Percentiles rank a stretch among this genome's conserved stretches.
phyloP scores from a whole-genome alignment of 306 rosid species.

The Vicia faba region DNA sequence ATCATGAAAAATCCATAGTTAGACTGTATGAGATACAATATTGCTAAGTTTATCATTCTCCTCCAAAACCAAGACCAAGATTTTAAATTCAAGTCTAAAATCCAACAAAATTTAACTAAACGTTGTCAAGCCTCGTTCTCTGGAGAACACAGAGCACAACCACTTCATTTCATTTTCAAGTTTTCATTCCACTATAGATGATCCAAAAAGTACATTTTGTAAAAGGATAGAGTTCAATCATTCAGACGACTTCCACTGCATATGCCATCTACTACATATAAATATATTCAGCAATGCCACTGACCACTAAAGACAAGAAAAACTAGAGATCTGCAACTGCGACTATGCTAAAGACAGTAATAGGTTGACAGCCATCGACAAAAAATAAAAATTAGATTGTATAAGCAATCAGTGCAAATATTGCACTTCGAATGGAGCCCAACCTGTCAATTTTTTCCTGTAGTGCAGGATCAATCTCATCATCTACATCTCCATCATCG shows the following conservation, averaged over 20 bases:
- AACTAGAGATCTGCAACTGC: constrained; percentile 34
- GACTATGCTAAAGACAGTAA: constrained; percentile 35
- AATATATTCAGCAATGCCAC: constrained; percentile 30
- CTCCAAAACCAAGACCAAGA: constrained; percentile 4
- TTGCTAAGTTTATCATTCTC: constrained; percentile 29
- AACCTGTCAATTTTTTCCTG: constrained; percentile 94
- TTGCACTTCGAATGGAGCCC: constrained; percentile 22
- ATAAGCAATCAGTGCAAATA: constrained; percentile 25
- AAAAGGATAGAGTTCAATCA: constrained; percentile 33
- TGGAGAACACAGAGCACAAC: neutral
- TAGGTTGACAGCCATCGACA: constrained; percentile 14
- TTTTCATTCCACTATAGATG: constrained; percentile 18
- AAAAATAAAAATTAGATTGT: constrained; percentile 18
- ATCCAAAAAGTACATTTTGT: constrained; percentile 34
- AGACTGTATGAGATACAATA: constrained; percentile 26
- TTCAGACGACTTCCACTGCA: constrained; percentile 36
- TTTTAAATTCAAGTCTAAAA: constrained; percentile 4
- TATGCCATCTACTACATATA: constrained; percentile 34
- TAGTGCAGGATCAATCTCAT: constrained; percentile 90
- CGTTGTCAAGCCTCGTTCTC: constrained; percentile 21
- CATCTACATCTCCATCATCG: constrained; percentile 68
- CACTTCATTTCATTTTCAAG: constrained; percentile 33
- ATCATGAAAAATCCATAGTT: constrained; percentile 29
- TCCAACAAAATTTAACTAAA: constrained; percentile 21
- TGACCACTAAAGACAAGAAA: constrained; percentile 35